Evolutionary conservation across 441 rosid genomes (phyloP).

Genomic region (Erysimum cheiri): DNA sequence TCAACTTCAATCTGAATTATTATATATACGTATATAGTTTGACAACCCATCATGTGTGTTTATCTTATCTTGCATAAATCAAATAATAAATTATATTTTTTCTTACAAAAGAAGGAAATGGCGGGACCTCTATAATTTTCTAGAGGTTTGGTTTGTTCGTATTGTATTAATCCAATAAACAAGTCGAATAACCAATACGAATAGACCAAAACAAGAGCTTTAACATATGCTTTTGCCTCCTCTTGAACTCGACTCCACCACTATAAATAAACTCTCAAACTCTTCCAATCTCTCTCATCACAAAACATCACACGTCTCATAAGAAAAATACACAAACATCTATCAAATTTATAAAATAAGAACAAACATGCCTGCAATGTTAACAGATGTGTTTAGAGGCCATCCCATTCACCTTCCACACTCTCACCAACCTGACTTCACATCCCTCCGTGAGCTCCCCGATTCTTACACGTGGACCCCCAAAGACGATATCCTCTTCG

Average conservation of each 20-base stretch:
- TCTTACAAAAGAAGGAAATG: slow-evolving; percentile 42
- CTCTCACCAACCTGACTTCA: slow-evolving; percentile 62
- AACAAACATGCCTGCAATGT: slow-evolving; percentile 67
- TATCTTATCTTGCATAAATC: slow-evolving; percentile 34
- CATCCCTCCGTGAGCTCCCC: slow-evolving; percentile 69
- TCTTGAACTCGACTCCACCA: slow-evolving; percentile 35
- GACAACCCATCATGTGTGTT: slow-evolving; percentile 28
- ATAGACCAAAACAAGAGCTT: slow-evolving; percentile 26
- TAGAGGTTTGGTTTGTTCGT: slow-evolving; percentile 45
- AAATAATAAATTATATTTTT: slow-evolving; percentile 6
- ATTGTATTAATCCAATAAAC: slow-evolving; percentile 41
- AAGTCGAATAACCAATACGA: slow-evolving; percentile 38
- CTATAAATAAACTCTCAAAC: slow-evolving; percentile 42
- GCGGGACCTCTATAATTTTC: slow-evolving; percentile 46
- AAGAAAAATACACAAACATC: slow-evolving; percentile 26
- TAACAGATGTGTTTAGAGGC: slow-evolving; percentile 61
- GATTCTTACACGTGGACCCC: slow-evolving; percentile 80
- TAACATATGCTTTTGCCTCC: slow-evolving; percentile 36
- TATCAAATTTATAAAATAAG: neutral
- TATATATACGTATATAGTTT: slow-evolving; percentile 3
- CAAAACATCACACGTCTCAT: slow-evolving; percentile 29
- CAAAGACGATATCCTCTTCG: slow-evolving; percentile 47
- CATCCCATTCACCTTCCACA: slow-evolving; percentile 64
- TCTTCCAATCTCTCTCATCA: slow-evolving; percentile 29
- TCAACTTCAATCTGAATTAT: neutral